Conservation (phyloP, 768 basidiomycete species). For the Crucibulum laeve region DNA sequence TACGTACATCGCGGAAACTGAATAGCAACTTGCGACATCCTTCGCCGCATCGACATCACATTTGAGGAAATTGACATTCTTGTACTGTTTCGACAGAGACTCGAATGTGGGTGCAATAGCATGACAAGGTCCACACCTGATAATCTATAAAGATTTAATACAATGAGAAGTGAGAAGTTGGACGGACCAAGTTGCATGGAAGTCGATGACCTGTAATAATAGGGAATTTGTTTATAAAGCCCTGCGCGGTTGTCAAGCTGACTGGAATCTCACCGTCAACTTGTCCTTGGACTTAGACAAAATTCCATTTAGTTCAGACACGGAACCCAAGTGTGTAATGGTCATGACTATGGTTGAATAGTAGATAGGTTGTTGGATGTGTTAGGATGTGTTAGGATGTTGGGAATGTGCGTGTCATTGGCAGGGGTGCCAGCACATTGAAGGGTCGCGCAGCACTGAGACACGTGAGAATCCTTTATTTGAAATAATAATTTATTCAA, state of each 20-base stretch:
- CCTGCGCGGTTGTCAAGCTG: too few relatives aligned
- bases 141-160: constrained; percentile 1
- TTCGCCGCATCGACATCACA: constrained; percentile 71
- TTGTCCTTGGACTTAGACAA: constrained; percentile 58
- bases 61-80: constrained; percentile 76
- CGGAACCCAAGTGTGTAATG: constrained; percentile 58
- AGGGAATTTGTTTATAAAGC: background rate
- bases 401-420: too few relatives aligned
- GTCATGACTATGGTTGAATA: constrained; percentile 23
- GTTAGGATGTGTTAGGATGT: too few relatives aligned
- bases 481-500: too few relatives aligned
- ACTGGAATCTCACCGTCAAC: constrained; percentile 44
- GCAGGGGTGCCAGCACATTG: too few relatives aligned
- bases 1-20: constrained; percentile 69
- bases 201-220: constrained; percentile 75
- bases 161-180: background rate
- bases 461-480: too few relatives aligned
- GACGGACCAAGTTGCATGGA: constrained; percentile 78
- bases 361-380: background rate
- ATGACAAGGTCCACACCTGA: constrained; percentile 85
- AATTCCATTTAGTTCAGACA: constrained; percentile 58
- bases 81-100: constrained; percentile 61
- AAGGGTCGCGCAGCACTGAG: too few relatives aligned
- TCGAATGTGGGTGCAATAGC: constrained; percentile 77
- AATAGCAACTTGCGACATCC: constrained; percentile 64